These are phyloP conservation scores for Fusarium duplospermum DNA, from an alignment of 2,329 filamentous ascomycete species.

Conservation along the genomic window DNA sequence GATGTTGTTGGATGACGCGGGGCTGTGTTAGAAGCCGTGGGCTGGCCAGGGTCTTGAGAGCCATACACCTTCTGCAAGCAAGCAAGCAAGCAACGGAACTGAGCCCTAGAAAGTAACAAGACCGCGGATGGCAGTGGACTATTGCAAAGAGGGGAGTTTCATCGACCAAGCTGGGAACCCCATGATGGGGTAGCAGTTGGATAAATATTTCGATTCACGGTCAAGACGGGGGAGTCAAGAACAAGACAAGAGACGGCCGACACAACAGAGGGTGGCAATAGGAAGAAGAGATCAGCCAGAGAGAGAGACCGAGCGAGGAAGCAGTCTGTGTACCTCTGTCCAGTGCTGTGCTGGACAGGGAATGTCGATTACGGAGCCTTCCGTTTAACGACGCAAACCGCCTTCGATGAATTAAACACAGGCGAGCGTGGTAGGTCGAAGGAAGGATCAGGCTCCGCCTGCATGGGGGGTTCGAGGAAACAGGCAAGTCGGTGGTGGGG, in stretches of 20 bases:
- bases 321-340: background rate
- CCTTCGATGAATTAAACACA: conserved; percentile 44
- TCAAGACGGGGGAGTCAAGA: conserved; percentile 28
- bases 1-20: conserved; percentile 43
- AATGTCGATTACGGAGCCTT: conserved; percentile 39
- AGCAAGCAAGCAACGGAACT: conserved; percentile 4
- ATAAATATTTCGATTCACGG: conserved; percentile 36
- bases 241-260: conserved; percentile 24
- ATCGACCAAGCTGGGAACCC: conserved; percentile 34
- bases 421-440: conserved; percentile 38
- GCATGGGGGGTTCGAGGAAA: conserved; percentile 35
- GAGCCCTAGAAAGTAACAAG: conserved; percentile 13
- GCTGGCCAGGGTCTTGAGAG: conserved; percentile 41
- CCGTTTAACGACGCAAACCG: conserved; percentile 36
- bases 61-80: conserved; percentile 36
- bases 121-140: conserved; percentile 28
- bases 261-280: conserved; percentile 38
- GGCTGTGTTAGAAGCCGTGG: conserved; percentile 42
- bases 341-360: conserved; percentile 27
- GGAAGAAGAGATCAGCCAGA: conserved; percentile 27
- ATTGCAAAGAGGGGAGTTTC: conserved; percentile 36
- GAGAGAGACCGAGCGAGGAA: background rate
- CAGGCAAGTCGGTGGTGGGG: conserved; percentile 38
- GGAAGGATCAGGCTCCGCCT: conserved; percentile 47
- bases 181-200: conserved; percentile 35